Evolutionary conservation across 768 basidiomycete species (phyloP).

Genomic region (Rhizopogon vulgaris): DNA sequence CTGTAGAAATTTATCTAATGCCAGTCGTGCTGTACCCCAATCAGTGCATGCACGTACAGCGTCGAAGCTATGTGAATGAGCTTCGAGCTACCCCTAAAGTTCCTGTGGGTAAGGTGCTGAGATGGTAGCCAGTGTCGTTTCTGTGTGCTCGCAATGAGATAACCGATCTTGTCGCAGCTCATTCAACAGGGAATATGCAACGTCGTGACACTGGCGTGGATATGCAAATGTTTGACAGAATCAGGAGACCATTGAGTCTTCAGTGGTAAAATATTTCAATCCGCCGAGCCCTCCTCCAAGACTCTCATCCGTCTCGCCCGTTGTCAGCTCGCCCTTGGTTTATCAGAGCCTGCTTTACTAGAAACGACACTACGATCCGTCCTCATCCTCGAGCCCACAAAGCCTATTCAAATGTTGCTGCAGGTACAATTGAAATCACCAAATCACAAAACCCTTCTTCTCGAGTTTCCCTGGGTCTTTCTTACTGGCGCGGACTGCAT

Average conservation of each 20-base stretch:
- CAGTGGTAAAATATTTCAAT: too few relatives aligned
- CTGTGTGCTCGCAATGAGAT: too few relatives aligned
- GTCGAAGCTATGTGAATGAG: slow-evolving; percentile 60
- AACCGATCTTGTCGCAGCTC: too few relatives aligned
- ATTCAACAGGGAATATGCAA: too few relatives aligned
- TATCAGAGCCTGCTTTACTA: slow-evolving; percentile 59
- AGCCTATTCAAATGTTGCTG: slow-evolving; percentile 52
- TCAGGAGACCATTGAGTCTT: too few relatives aligned
- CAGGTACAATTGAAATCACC: slow-evolving; percentile 61
- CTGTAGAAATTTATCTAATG: slow-evolving; percentile 71
- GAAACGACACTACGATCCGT: slow-evolving; percentile 58
- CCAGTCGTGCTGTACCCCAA: slow-evolving; percentile 75
- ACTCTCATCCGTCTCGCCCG: slow-evolving; percentile 78
- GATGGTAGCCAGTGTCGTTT: too few relatives aligned
- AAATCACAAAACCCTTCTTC: slow-evolving; percentile 50
- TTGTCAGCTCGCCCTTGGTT: slow-evolving; percentile 78
- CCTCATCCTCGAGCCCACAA: slow-evolving; percentile 58
- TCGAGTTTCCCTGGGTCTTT: too few relatives aligned
- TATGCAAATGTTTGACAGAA: too few relatives aligned
- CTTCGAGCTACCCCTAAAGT: too few relatives aligned
- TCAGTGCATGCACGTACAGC: slow-evolving; percentile 51
- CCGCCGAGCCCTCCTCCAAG: slow-evolving; percentile 57
- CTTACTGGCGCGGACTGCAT: too few relatives aligned
- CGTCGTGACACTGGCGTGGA: too few relatives aligned
- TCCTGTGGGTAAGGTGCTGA: too few relatives aligned